Conservation (phyloP, 2,329 filamentous ascomycete genomes). For the Sodiomyces alkalinus region DNA sequence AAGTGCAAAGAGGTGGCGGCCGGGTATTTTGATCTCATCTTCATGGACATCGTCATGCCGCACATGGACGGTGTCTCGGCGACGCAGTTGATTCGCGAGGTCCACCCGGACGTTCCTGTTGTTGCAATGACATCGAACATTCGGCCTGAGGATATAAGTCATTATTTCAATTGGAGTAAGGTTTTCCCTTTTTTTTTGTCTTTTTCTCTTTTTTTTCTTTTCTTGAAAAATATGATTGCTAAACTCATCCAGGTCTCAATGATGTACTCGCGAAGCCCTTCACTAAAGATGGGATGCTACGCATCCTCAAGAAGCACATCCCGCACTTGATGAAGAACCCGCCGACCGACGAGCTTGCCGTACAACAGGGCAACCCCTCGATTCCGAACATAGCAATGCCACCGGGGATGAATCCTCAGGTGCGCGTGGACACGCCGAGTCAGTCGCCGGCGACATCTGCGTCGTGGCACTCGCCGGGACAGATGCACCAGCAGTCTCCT, state of each 20-base stretch:
- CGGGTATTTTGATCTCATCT: conserved; percentile 48
- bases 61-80: conserved; percentile 89
- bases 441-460: conserved; percentile 32
- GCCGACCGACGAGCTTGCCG: conserved; percentile 24
- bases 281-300: conserved; percentile 71
- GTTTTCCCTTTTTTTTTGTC: no score
- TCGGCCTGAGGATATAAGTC: conserved; percentile 85
- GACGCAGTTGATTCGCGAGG: conserved; percentile 82
- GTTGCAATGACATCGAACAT: conserved; percentile 99
- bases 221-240: conserved; percentile 1
- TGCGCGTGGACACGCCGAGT: conserved; percentile 42
- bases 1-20: conserved; percentile 46
- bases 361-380: conserved; percentile 13
- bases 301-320: conserved; percentile 79
- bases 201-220: no score
- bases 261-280: conserved; percentile 96
- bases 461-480: conserved; percentile 36
- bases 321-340: conserved; percentile 64
- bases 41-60: conserved; percentile 97
- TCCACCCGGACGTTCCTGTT: conserved; percentile 68
- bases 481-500: conserved; percentile 34
- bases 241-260: conserved; percentile 63
- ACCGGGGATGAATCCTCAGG: conserved; percentile 13
- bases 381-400: conserved; percentile 19
- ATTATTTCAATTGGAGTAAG: conserved; percentile 58